These are phyloP conservation scores for Parsonsia alboflavescens DNA, from an alignment of 257 asterid species.

Conservation along the genomic window DNA sequence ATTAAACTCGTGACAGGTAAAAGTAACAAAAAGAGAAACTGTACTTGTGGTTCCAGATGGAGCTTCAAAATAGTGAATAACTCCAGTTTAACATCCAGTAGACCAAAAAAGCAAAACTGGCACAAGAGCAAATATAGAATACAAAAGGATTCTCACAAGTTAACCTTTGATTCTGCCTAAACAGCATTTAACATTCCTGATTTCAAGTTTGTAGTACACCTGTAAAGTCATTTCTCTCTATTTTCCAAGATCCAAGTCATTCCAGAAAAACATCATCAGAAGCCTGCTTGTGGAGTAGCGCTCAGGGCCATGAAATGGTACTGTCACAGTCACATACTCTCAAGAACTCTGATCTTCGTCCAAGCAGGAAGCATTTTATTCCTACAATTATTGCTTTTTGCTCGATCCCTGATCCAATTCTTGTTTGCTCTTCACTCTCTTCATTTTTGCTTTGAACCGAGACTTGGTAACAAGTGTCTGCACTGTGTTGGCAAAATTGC, in stretches of 20 bases:
- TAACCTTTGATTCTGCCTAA: background rate
- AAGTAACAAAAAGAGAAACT: background rate
- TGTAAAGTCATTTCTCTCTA: constrained; percentile 2
- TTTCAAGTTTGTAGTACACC: constrained; percentile 1
- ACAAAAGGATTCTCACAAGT: background rate
- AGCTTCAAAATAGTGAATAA: background rate
- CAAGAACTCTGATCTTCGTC: background rate
- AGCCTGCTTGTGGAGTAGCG: constrained; percentile 7
- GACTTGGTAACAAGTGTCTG: constrained; percentile 80
- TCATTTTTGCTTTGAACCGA: constrained; percentile 81
- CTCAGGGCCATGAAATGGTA: background rate
- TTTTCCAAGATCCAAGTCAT: constrained; percentile 9
- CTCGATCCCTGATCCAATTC: constrained; percentile 45
- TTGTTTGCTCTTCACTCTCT: constrained; percentile 66
- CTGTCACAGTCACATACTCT: background rate
- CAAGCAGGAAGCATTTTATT: constrained; percentile 7
- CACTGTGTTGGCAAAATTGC: constrained; percentile 83
- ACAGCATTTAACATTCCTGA: constrained; percentile 1
- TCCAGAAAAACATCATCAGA: constrained; percentile 2
- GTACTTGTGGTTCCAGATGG: background rate
- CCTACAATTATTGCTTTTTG: constrained; percentile 25
- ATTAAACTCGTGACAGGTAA: background rate
- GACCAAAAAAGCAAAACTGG: background rate
- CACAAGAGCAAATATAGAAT: constrained; percentile 4
- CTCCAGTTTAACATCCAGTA: background rate